These are phyloP conservation scores for Trichoderma erinaceum DNA, from an alignment of 495 filamentous ascomycete genomes.

Conservation along the genomic window DNA sequence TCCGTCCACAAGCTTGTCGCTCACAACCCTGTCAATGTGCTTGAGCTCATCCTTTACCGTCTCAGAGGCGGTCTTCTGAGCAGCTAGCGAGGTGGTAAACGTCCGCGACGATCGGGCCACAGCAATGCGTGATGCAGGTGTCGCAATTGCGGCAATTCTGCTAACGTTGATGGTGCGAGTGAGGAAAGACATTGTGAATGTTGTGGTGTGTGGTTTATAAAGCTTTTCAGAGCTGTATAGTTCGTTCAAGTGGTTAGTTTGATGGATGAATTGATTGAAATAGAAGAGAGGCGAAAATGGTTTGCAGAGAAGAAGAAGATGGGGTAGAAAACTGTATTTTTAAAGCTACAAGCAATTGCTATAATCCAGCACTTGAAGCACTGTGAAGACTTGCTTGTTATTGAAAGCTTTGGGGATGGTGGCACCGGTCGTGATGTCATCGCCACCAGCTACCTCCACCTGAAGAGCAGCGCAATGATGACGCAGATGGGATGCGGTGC, in stretches of 20 bases:
- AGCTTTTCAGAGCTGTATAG: neutral
- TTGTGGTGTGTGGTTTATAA: neutral
- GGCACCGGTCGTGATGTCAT: conserved; percentile 12
- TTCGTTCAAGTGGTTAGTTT: neutral
- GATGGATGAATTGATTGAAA: too few relatives aligned
- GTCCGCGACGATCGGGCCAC: conserved; percentile 28
- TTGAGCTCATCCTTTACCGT: conserved; percentile 47
- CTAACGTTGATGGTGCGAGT: conserved; percentile 30
- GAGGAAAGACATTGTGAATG: conserved; percentile 45
- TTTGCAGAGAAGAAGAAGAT: too few relatives aligned
- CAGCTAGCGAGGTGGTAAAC: conserved; percentile 37
- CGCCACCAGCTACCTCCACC: neutral
- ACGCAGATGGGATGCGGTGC: neutral
- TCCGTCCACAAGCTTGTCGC: conserved; percentile 50
- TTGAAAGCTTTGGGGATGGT: neutral
- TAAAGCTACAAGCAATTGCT: too few relatives aligned
- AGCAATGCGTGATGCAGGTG: conserved; percentile 18
- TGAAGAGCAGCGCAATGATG: conserved; percentile 10
- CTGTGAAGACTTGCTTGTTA: neutral
- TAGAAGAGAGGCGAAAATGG: too few relatives aligned
- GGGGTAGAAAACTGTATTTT: too few relatives aligned
- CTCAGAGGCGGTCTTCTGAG: conserved; percentile 41
- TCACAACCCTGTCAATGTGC: conserved; percentile 44
- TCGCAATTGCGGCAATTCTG: conserved; percentile 29
- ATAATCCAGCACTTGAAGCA: too few relatives aligned